phyloP scores from a whole-genome alignment of 768 basidiomycete genomes.

The Hortiboletus flavorubellus region DNA sequence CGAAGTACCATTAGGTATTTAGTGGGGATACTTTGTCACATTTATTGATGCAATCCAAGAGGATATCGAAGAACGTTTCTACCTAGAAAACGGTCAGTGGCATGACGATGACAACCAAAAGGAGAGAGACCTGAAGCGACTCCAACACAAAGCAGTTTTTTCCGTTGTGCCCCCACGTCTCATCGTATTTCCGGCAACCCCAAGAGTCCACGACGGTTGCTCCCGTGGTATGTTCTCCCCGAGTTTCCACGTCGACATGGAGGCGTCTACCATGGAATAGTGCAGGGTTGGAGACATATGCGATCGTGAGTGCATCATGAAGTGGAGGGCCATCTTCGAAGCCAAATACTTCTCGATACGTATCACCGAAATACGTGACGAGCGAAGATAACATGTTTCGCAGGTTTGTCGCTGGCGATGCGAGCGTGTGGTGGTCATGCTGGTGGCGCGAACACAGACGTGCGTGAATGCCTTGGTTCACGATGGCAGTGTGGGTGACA shows the following conservation, averaged over 20 bases:
- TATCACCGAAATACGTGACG: slow-evolving; percentile 66
- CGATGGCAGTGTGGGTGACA: slow-evolving; percentile 83
- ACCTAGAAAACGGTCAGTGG: slow-evolving; percentile 42
- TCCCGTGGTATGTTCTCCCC: slow-evolving; percentile 61
- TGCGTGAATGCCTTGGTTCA: slow-evolving; percentile 51
- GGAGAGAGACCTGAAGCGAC: slow-evolving; percentile 51
- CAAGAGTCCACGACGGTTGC: slow-evolving; percentile 82
- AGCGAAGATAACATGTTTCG: slow-evolving; percentile 73
- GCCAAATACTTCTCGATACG: slow-evolving; percentile 73
- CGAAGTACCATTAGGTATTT: slow-evolving; percentile 34
- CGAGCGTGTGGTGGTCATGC: slow-evolving; percentile 15
- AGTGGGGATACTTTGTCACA: slow-evolving; percentile 63
- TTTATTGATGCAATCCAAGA: slow-evolving; percentile 54
- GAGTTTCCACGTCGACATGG: slow-evolving; percentile 80
- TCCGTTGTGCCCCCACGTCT: slow-evolving; percentile 68
- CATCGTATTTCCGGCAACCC: slow-evolving; percentile 55
- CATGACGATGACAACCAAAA: background rate
- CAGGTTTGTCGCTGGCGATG: slow-evolving; percentile 42
- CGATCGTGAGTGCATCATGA: slow-evolving; percentile 82
- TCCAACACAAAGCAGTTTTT: slow-evolving; percentile 77
- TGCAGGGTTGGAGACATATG: slow-evolving; percentile 67
- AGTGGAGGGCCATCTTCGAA: slow-evolving; percentile 85
- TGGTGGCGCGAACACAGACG: slow-evolving; percentile 48
- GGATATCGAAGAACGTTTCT: slow-evolving; percentile 58
- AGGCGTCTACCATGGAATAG: slow-evolving; percentile 62